phyloP scores from a whole-genome alignment of 2,329 filamentous ascomycete species.

The Ustulina deusta region DNA sequence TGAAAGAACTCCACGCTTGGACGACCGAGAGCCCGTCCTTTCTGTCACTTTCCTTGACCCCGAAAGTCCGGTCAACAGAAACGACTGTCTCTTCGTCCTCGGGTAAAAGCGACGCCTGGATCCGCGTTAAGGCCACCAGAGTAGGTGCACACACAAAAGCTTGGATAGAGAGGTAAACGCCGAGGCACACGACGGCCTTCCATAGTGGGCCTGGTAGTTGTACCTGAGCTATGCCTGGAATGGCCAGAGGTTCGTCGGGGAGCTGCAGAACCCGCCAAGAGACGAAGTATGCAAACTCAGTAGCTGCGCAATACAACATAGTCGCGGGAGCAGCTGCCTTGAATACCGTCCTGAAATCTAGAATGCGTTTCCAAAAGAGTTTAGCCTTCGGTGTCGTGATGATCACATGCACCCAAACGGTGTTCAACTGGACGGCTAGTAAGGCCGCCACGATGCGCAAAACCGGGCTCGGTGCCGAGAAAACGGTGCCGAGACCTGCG shows the following conservation, averaged over 20 bases:
- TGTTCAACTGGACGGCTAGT: neutral
- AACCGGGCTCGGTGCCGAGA: neutral
- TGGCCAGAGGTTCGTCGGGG: neutral
- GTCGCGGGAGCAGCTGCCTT: neutral
- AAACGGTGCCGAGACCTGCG: neutral
- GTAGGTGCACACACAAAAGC: neutral
- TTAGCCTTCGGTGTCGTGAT: neutral
- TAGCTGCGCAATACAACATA: neutral
- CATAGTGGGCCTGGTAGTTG: neutral
- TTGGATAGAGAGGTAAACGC: neutral
- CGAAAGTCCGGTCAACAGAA: neutral
- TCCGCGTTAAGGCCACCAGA: neutral
- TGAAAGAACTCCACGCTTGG: neutral
- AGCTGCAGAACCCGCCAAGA: neutral
- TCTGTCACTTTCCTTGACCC: neutral
- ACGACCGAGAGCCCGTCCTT: neutral
- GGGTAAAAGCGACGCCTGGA: slow-evolving; percentile 1
- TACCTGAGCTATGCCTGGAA: neutral
- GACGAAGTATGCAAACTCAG: neutral
- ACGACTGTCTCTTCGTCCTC: neutral
- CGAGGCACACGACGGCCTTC: neutral
- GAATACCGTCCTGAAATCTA: neutral
- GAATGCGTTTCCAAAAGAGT: neutral
- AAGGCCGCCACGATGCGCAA: neutral
- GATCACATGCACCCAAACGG: neutral